Percentiles rank a stretch among this genome's conserved stretches.
Evolutionary conservation across 2,329 filamentous ascomycete genomes (phyloP).

Genomic region (Colletotrichum sp.): DNA sequence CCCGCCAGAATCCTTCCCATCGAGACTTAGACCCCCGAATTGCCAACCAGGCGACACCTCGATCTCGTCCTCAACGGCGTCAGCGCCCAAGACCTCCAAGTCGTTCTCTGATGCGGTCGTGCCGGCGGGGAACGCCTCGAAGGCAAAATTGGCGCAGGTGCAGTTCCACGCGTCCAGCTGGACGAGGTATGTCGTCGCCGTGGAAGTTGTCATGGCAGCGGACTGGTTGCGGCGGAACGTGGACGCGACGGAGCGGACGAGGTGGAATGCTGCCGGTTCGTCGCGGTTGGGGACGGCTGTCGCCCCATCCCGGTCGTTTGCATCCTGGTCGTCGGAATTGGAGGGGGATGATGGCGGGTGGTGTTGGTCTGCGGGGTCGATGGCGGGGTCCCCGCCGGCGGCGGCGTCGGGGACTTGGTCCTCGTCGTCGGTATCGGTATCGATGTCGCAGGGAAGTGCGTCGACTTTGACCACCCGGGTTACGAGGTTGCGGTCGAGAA

Average conservation of each 20-base stretch:
- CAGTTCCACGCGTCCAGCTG: slow-evolving; percentile 83
- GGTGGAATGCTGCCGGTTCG: slow-evolving; percentile 49
- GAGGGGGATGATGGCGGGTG: neutral
- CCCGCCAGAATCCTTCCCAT: slow-evolving; percentile 33
- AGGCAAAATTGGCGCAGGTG: slow-evolving; percentile 83
- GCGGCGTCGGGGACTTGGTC: neutral
- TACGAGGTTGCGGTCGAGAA: slow-evolving; percentile 81
- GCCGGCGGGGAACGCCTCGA: slow-evolving; percentile 67
- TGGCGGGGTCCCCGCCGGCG: neutral
- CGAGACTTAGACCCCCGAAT: slow-evolving; percentile 57
- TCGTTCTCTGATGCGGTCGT: neutral
- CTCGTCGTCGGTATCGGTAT: neutral
- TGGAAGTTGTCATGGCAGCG: slow-evolving; percentile 26
- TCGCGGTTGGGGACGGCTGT: neutral
- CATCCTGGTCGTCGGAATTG: neutral
- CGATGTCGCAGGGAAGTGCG: neutral
- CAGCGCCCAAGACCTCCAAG: slow-evolving; percentile 19
- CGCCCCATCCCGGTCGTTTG: neutral
- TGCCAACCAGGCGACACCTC: slow-evolving; percentile 28
- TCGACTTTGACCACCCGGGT: slow-evolving; percentile 51
- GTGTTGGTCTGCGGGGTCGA: slow-evolving; percentile 2
- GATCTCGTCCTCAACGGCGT: neutral
- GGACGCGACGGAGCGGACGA: slow-evolving; percentile 66
- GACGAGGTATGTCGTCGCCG: slow-evolving; percentile 66
- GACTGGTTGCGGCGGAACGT: slow-evolving; percentile 27